Evolutionary conservation across 208 protist species (phyloP).

Genomic region (Trypanosoma cruzi): DNA sequence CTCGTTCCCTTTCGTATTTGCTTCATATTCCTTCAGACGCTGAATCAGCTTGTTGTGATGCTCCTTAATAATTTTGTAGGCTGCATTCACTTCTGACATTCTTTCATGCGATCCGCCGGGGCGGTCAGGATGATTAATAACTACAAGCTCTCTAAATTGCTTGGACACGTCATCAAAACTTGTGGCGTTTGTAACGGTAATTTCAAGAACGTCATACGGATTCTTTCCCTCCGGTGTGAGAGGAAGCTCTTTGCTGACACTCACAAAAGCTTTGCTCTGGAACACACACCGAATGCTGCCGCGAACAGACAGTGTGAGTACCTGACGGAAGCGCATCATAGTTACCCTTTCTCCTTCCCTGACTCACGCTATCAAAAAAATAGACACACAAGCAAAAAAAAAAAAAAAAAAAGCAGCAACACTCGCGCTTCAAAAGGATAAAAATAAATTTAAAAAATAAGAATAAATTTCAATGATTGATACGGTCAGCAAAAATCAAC

Average conservation of each 20-base stretch:
- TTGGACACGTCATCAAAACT: constrained; percentile 87
- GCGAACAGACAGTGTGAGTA: constrained; percentile 6
- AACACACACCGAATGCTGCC: constrained; percentile 52
- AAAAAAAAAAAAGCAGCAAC: neutral
- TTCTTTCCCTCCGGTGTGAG: constrained; percentile 84
- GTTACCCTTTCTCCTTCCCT: neutral
- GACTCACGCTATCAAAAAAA: neutral
- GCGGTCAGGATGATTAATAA: constrained; percentile 88
- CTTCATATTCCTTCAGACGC: constrained; percentile 65
- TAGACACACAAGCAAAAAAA: too few relatives aligned
- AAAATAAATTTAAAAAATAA: too few relatives aligned
- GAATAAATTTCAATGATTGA: too few relatives aligned
- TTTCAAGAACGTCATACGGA: constrained; percentile 91
- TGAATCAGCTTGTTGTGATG: constrained; percentile 75
- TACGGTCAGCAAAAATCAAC: too few relatives aligned
- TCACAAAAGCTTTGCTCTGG: constrained; percentile 80
- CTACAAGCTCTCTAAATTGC: constrained; percentile 84
- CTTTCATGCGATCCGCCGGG: constrained; percentile 89
- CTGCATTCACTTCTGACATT: constrained; percentile 91
- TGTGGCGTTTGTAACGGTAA: constrained; percentile 70
- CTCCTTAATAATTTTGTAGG: constrained; percentile 90
- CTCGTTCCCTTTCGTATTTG: constrained; percentile 50
- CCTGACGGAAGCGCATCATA: constrained; percentile 26
- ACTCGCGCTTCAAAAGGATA: too few relatives aligned
- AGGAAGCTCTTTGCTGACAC: constrained; percentile 76